Percentiles rank a stretch among this genome's conserved stretches.
phyloP scores from a whole-genome alignment of 2,329 filamentous ascomycete genomes.

The Xenosphaeropsis pyriputrescens region DNA sequence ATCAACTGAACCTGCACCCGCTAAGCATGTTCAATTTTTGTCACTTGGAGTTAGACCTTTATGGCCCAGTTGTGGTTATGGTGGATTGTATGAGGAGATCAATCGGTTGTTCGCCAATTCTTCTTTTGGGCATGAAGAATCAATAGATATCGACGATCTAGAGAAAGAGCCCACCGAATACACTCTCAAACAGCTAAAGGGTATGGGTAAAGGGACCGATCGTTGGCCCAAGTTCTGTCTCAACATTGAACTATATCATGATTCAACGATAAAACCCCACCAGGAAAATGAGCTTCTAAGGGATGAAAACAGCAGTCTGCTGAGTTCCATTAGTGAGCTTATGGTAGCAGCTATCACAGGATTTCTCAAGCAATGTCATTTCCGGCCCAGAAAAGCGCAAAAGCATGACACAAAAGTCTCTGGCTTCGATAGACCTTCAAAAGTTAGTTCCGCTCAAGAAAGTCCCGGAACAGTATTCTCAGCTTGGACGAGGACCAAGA shows the following conservation, averaged over 20 bases:
- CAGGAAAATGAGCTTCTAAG: conserved; percentile 27
- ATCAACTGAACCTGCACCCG: conserved; percentile 54
- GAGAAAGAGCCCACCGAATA: conserved; percentile 26
- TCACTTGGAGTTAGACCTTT: conserved; percentile 62
- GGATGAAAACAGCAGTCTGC: conserved; percentile 23
- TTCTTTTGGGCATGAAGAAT: conserved; percentile 53
- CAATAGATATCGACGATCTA: conserved; percentile 16
- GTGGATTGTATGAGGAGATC: conserved; percentile 60
- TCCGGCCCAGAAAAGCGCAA: conserved; percentile 20
- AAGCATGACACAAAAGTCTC: background rate
- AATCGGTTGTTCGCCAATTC: conserved; percentile 68
- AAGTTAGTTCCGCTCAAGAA: too few species aligned
- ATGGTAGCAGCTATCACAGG: conserved; percentile 54
- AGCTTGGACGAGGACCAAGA: conserved; percentile 22
- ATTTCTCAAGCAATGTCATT: conserved; percentile 61
- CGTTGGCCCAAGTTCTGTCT: conserved; percentile 83
- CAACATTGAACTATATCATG: conserved; percentile 31
- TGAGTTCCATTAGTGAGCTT: conserved; percentile 42
- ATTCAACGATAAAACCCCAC: background rate
- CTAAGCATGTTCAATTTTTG: conserved; percentile 65
- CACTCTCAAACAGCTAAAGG: conserved; percentile 34
- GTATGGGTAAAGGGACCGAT: conserved; percentile 51
- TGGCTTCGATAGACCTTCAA: too few species aligned
- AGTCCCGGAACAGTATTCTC: conserved; percentile 19
- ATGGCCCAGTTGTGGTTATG: conserved; percentile 35